Evolutionary conservation across 2,329 filamentous ascomycete species (phyloP).

Genomic region (Alternaria brassicicola): DNA sequence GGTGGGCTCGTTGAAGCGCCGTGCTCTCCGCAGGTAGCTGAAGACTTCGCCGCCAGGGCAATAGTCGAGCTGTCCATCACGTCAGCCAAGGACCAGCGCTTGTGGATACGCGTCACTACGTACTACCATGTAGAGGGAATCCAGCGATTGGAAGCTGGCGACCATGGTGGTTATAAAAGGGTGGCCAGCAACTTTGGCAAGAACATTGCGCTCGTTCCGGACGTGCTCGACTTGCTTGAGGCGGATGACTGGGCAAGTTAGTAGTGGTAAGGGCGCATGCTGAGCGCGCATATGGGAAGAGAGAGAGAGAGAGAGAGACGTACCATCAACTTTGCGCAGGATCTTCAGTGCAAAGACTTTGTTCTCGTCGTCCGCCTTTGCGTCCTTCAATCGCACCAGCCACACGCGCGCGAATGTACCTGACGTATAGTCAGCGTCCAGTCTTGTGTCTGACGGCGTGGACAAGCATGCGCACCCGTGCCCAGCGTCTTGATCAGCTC

Average conservation of each 20-base stretch:
- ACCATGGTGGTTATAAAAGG: conserved; percentile 83
- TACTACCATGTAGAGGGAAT: conserved; percentile 79
- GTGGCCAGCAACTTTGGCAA: conserved; percentile 77
- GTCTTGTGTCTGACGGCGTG: not conserved
- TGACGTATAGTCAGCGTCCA: conserved; percentile 44
- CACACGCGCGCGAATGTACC: conserved; percentile 84
- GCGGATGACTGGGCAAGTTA: conserved; percentile 66
- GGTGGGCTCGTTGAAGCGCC: conserved; percentile 78
- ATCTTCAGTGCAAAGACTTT: conserved; percentile 85
- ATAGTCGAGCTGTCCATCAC: conserved; percentile 67
- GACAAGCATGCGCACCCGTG: conserved; percentile 62
- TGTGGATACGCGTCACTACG: conserved; percentile 20
- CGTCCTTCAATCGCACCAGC: conserved; percentile 69
- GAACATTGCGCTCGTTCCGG: conserved; percentile 78
- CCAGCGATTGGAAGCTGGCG: conserved; percentile 78
- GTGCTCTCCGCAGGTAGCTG: conserved; percentile 77
- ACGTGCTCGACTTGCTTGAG: conserved; percentile 89
- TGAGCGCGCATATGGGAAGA: not conserved
- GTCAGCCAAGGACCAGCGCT: conserved; percentile 22
- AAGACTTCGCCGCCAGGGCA: conserved; percentile 85
- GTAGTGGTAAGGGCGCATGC: conserved; percentile 17
- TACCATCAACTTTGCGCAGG: conserved; percentile 65
- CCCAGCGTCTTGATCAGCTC: conserved; percentile 75
- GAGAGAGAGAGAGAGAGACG: no score
- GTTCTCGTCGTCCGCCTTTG: conserved; percentile 59